These are phyloP conservation scores for Tolypocladium pustulatum DNA, from an alignment of 2,329 filamentous ascomycete genomes.

Conservation along the genomic window DNA sequence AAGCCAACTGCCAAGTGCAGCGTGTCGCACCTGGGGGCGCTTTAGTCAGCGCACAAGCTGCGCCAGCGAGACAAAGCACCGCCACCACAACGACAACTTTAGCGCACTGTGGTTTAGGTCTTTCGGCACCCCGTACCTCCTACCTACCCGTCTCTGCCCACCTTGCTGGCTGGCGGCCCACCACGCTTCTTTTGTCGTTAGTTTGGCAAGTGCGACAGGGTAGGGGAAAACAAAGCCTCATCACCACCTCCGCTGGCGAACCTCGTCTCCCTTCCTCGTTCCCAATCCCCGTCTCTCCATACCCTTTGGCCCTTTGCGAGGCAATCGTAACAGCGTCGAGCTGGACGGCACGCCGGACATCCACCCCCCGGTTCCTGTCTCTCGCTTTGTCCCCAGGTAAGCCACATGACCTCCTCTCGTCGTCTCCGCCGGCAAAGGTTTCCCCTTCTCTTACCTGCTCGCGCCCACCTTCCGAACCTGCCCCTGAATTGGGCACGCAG, in stretches of 20 bases:
- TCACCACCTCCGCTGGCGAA: conserved; percentile 19
- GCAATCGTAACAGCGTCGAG: conserved; percentile 26
- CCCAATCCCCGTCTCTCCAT: conserved; percentile 16
- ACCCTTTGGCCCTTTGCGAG: conserved; percentile 27
- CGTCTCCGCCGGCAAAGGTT: conserved; percentile 2
- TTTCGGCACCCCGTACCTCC: conserved; percentile 1
- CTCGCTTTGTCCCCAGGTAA: conserved; percentile 18
- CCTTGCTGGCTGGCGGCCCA: conserved; percentile 7
- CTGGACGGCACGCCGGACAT: conserved; percentile 22
- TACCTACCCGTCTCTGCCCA: conserved; percentile 3
- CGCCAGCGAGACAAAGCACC: neutral
- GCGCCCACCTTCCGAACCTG: neutral
- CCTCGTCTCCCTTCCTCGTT: conserved; percentile 12
- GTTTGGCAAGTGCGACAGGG: conserved; percentile 22
- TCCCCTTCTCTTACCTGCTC: neutral
- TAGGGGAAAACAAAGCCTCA: conserved; percentile 32
- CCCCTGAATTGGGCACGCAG: neutral
- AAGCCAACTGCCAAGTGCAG: neutral
- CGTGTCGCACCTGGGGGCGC: neutral
- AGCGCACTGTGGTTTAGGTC: conserved; percentile 2
- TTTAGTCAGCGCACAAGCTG: neutral
- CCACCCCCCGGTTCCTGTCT: conserved; percentile 12
- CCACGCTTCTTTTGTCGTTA: conserved; percentile 17
- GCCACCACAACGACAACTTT: neutral
- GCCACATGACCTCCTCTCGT: conserved; percentile 10